Evolutionary conservation across 345 rosid species (phyloP), one percentile per base, ranked within the genome.

Genomic region (Bruguiera gymnorhiza): DNA sequence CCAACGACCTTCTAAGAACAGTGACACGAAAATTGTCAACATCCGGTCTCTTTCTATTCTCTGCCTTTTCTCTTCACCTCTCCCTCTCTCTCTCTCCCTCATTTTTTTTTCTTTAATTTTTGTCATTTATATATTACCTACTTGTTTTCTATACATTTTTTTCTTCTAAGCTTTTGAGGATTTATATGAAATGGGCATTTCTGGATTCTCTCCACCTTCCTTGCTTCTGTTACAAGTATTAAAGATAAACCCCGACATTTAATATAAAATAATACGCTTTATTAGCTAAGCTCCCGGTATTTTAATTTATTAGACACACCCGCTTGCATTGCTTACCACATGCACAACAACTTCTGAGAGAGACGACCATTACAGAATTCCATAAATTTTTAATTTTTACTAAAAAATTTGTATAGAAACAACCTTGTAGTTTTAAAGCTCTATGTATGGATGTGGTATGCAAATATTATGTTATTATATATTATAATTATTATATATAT

Each of bases 11-110:
- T 56, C 60, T 56, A 24, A 56, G 60, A 56, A 24, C 60, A 56
- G 60, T 24, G 31, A 24, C 60, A 86, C 84, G 87, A 88, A 87
- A 88, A 86, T 89, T 90, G 98, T 90, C 98, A 88, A 94, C 90
- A 89, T 84, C 87, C 87, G 88, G 96, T 90, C 93, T 87, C 81
- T 89, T 34, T 87, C 83, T 85, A 89, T 93, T 93, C 91, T 87
- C 84, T 88, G 86, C 85, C 81, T 85, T 84, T 76, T 84, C 63
- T 34, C 85, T 81, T 75, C 76, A 24, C 10, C 27, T 21, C 58
- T 21, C 53, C 1, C 78, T 74, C 24, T 60, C 66, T 67, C 66
- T 67, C 75, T 32, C 6, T 5, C 34, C 5, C 34, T 32, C 7
- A 3, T 31, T 31, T 6, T 32, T 39, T 64, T 9, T 2, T 54